These are phyloP conservation scores for Catenaria anguillulae DNA, from an alignment of 371 early-diverging fungal genomes.

Conservation along the genomic window DNA sequence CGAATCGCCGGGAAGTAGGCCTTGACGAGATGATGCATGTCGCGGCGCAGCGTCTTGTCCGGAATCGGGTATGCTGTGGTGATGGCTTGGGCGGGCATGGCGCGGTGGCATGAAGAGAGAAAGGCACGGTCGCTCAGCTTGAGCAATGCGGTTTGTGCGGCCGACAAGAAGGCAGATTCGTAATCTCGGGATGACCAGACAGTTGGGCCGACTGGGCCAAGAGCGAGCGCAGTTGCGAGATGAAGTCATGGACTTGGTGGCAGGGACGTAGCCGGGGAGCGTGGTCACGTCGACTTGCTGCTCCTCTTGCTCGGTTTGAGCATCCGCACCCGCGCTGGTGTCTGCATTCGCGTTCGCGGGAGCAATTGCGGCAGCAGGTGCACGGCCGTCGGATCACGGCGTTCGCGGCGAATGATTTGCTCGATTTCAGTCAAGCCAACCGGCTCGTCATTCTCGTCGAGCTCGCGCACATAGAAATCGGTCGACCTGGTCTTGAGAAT, in stretches of 20 bases:
- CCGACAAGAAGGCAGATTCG: no score
- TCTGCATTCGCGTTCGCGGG: background rate
- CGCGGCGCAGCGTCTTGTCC: conserved; percentile 35
- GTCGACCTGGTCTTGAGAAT: background rate
- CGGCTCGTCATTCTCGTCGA: conserved; percentile 55
- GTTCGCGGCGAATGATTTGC: background rate
- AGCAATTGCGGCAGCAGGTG: no score
- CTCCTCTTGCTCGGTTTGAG: background rate
- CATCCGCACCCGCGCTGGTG: background rate
- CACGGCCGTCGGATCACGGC: no score
- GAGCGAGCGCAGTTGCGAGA: conserved; percentile 12
- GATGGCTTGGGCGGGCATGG: conserved; percentile 16
- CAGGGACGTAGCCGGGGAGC: background rate
- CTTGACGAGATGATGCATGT: conserved; percentile 35
- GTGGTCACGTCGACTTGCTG: background rate
- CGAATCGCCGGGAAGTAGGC: conserved; percentile 27
- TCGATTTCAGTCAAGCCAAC: conserved; percentile 38
- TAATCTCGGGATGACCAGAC: no score
- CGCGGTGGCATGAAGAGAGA: conserved; percentile 15
- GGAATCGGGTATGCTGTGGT: no score
- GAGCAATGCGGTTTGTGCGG: no score
- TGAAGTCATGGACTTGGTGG: background rate
- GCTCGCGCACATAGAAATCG: conserved; percentile 92
- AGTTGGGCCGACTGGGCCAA: background rate
- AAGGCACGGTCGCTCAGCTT: conserved; percentile 12